Conservation (phyloP, 805 yeast genomes). For the Candida maris region DNA sequence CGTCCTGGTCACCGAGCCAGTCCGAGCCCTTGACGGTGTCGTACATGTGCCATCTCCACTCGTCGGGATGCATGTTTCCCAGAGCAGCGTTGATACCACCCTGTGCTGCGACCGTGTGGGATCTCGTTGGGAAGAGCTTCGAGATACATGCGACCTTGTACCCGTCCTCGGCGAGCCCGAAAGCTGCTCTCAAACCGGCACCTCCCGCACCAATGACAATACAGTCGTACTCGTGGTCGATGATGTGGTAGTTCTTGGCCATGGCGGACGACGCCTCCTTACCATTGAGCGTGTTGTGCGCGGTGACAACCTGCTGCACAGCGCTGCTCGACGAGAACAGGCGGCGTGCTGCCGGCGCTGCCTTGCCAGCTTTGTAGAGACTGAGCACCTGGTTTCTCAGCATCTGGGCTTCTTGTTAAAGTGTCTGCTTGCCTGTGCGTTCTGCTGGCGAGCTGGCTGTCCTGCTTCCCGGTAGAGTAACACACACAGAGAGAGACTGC, state of each 20-base stretch:
- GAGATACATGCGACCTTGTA: constrained; percentile 97
- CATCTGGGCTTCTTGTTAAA: background rate
- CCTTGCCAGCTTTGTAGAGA: constrained; percentile 21
- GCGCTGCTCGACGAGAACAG: constrained; percentile 29
- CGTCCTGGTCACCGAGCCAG: constrained; percentile 99
- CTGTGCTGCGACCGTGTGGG: constrained; percentile 98
- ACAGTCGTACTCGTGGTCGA: constrained; percentile 98
- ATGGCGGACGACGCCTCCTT: constrained; percentile 52
- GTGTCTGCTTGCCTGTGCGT: background rate
- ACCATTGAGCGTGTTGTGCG: constrained; percentile 42
- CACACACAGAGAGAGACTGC: background rate
- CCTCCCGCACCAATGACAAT: constrained; percentile 99
- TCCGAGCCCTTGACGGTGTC: constrained; percentile 99
- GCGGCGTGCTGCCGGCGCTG: constrained; percentile 14
- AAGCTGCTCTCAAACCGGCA: constrained; percentile 98
- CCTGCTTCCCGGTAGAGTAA: background rate
- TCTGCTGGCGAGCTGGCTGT: background rate
- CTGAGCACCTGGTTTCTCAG: constrained; percentile 20
- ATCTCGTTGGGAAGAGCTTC: constrained; percentile 95
- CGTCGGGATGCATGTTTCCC: constrained; percentile 97
- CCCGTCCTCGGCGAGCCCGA: constrained; percentile 95
- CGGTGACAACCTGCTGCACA: constrained; percentile 31
- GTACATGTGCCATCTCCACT: constrained; percentile 99
- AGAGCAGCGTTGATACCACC: constrained; percentile 99
- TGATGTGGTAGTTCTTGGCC: constrained; percentile 76